Evolutionary conservation across 2,329 filamentous ascomycete species (phyloP), one percentile per base, ranked within the genome.

Genomic region (Arachnopeziza araneosa): DNA sequence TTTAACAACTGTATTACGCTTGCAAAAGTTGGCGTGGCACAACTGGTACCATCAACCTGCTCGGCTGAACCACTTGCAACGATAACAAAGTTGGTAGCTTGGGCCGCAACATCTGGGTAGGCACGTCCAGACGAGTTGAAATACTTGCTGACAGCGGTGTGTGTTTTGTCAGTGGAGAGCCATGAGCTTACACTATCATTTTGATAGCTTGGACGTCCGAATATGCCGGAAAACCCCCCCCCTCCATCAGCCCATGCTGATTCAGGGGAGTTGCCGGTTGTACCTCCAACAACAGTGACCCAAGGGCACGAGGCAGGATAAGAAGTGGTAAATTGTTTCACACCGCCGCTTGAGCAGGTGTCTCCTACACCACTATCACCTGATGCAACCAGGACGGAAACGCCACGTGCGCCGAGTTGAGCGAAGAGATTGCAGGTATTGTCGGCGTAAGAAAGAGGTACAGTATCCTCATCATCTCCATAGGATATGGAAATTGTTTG

Each of bases 1-100:
- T 89, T 89, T 54, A 89, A 73, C 2, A 89, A 75, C 5, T 82
- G 76, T 48, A 89, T 76, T 56, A 88, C 76, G 32, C 78, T 82
- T 1, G 83, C 78, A 4, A 82, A 81, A 0, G 83, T 75, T 0
- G 87, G 87, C 0, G 80, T 74, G 1, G 83, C 79, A 19, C 83
- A 83, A 17, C 76, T 79, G 1, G 79, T 82, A 4, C 83, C 83
- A 36, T 75, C 76, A 36, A 84, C 77, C 0, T 68, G 66, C 4
- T 70, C 67, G 21, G 70, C 66, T 0, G 54, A 67, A 3, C 75
- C 75, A 17, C 71, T 67, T 55, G 72, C 71, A 53, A 76, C 64
- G 24, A 72, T 64, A 9, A 72, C 60, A 62, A 86, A 88, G 60
- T 84, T 80, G 2, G 82, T 82, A 1, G 85, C 80, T 22, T 90